Evolutionary conservation across 768 basidiomycete genomes (phyloP).

Genomic region (Lactarius akahatsu): DNA sequence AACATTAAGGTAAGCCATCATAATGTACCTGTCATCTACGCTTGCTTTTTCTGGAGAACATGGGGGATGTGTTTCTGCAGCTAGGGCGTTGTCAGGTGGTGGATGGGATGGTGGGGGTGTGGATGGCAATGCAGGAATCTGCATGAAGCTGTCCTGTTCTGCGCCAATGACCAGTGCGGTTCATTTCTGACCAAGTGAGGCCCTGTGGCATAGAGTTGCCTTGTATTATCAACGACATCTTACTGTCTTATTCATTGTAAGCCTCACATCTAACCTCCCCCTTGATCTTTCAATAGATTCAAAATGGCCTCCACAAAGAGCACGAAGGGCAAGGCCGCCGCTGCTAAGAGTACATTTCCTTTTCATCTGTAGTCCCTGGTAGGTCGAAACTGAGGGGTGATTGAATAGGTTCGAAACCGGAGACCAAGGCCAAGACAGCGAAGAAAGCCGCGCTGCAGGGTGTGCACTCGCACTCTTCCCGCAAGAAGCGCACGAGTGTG

Average conservation of each 20-base stretch:
- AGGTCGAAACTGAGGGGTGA: background rate
- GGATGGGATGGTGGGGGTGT: constrained; percentile 8
- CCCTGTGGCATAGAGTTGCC: background rate
- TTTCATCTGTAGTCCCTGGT: background rate
- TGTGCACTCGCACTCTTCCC: constrained; percentile 65
- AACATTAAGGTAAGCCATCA: constrained; percentile 12
- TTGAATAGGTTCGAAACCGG: constrained; percentile 28
- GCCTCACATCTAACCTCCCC: background rate
- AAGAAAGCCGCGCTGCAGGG: constrained; percentile 97
- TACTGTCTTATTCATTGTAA: background rate
- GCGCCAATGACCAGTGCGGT: background rate
- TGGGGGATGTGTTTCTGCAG: background rate
- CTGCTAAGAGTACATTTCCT: constrained; percentile 44
- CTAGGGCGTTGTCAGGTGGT: background rate
- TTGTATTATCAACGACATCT: background rate
- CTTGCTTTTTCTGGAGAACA: background rate
- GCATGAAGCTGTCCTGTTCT: background rate
- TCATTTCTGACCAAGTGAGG: constrained; percentile 1
- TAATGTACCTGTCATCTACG: background rate
- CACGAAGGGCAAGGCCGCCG: constrained; percentile 59
- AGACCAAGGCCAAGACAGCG: constrained; percentile 83
- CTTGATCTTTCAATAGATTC: background rate
- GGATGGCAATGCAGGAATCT: background rate
- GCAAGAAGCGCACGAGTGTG: constrained; percentile 82
- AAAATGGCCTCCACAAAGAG: constrained; percentile 70